Evolutionary conservation across 257 asterid genomes (phyloP), one percentile per base, ranked within the genome.

Genomic region (Primulina tabacum): DNA sequence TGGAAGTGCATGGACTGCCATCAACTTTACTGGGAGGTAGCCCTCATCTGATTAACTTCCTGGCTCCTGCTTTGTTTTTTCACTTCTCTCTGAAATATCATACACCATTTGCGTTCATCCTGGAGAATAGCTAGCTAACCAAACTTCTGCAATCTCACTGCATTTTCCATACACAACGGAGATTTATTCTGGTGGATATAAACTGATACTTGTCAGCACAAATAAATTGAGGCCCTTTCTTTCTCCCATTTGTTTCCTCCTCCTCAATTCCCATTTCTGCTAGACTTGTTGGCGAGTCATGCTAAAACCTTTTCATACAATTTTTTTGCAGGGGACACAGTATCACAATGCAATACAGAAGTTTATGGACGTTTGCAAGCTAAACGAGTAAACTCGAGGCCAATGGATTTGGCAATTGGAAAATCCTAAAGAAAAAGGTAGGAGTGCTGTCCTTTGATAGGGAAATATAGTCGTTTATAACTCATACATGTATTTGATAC

Each of bases 1-100:
- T 93, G 99, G 97, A 93, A 89, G 81, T 90, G 96, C 82, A 89
- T 69, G 87, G 96, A 90, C 77, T 93, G 97, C 84, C 83, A 85
- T 81, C 97, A 89, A 74, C 91, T 93, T 64, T 93, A 90, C 82
- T 93, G 97, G 99, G 99, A 89, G 97, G 96, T 90, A 87, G 12
- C 14, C 71, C 35, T 74, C 38, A 14, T 28, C 9, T 28, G 26
- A 30, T 24, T 34, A 29, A 18, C 67, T 47, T 34, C 57, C 62
- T 24, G 26, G 26, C 26, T 24, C 1, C 26, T 64, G 30, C 37
- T 9, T 16, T 28, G 52, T 40, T 35, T 34, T 20, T 56, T 24
- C 18, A 11, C 17, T 34, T 61, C 60, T 26, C 62, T 18, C 56
- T 28, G 10, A 1, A 14, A 59, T 29, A 35, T n/a, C 21, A 20